phyloP scores from a whole-genome alignment of 2,329 filamentous ascomycete genomes.

The Epichloe amarillans region DNA sequence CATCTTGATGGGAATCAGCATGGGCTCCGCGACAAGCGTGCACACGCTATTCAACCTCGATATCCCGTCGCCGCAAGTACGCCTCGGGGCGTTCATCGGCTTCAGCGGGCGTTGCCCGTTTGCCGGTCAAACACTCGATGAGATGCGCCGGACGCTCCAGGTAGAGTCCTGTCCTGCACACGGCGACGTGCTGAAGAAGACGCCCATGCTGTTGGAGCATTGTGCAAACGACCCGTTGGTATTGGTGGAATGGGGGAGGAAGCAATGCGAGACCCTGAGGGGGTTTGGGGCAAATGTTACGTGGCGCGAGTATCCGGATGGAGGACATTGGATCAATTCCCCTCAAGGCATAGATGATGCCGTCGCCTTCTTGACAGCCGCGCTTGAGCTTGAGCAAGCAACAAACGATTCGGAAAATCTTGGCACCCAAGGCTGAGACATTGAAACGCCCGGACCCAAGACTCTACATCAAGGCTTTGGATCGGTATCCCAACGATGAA shows the following conservation, averaged over 20 bases:
- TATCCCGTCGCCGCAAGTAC: slow-evolving; percentile 7
- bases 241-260: slow-evolving; percentile 18
- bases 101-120: slow-evolving; percentile 26
- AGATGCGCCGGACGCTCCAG: slow-evolving; percentile 19
- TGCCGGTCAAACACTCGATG: slow-evolving; percentile 14
- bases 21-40: slow-evolving; percentile 29
- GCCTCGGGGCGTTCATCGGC: slow-evolving; percentile 22
- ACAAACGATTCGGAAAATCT: no score
- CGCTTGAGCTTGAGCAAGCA: neutral
- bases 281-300: slow-evolving; percentile 24
- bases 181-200: slow-evolving; percentile 22
- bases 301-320: slow-evolving; percentile 28
- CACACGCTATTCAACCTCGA: slow-evolving; percentile 24
- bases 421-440: slow-evolving; percentile 5
- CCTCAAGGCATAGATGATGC: slow-evolving; percentile 29
- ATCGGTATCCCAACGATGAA: slow-evolving; percentile 23
- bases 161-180: slow-evolving; percentile 13
- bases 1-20: slow-evolving; percentile 32
- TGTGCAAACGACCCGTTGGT: slow-evolving; percentile 31
- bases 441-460: slow-evolving; percentile 14
- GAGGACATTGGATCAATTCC: slow-evolving; percentile 32
- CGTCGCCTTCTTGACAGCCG: slow-evolving; percentile 17
- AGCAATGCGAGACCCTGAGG: slow-evolving; percentile 20
- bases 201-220: slow-evolving; percentile 31
- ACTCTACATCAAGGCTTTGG: slow-evolving; percentile 23